A percentile compares a stretch with the other conserved stretches of the same genome.
Conservation (phyloP, 2,329 filamentous ascomycete genomes). For the Arthroderma uncinatum region DNA sequence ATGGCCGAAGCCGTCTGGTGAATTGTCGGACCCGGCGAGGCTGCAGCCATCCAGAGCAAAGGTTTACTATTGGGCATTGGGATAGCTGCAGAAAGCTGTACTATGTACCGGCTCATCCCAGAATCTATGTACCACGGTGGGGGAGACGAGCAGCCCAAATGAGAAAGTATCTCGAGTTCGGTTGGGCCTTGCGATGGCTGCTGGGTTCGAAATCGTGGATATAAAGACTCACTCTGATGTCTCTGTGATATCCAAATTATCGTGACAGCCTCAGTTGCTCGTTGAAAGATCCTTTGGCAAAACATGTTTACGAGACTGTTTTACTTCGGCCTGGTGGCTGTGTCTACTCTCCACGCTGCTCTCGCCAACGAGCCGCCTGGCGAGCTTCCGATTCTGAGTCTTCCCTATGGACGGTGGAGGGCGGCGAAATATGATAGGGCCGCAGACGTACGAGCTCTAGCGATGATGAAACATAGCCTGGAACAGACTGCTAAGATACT, state of each 20-base stretch:
- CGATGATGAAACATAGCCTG: neutral
- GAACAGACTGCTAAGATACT: neutral
- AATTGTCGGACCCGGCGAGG: neutral
- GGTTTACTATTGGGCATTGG: neutral
- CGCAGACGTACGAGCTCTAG: constrained; percentile 19
- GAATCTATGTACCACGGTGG: neutral
- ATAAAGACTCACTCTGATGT: neutral
- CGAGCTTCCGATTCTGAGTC: constrained; percentile 22
- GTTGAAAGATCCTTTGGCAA: too few species aligned
- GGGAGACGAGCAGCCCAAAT: neutral
- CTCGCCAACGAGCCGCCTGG: neutral
- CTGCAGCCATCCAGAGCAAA: neutral
- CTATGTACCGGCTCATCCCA: neutral
- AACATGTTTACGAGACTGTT: neutral
- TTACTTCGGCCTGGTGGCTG: neutral
- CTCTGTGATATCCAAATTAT: neutral
- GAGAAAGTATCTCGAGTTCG: neutral
- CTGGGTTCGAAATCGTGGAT: neutral
- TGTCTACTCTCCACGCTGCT: neutral
- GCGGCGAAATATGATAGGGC: constrained; percentile 23
- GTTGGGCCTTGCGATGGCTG: neutral
- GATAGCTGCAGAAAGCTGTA: neutral
- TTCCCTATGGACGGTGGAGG: constrained; percentile 27
- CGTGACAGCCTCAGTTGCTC: too few species aligned
- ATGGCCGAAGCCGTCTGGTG: neutral